Conservation (phyloP, 306 rosid species). For the Leucaena leucocephala region DNA sequence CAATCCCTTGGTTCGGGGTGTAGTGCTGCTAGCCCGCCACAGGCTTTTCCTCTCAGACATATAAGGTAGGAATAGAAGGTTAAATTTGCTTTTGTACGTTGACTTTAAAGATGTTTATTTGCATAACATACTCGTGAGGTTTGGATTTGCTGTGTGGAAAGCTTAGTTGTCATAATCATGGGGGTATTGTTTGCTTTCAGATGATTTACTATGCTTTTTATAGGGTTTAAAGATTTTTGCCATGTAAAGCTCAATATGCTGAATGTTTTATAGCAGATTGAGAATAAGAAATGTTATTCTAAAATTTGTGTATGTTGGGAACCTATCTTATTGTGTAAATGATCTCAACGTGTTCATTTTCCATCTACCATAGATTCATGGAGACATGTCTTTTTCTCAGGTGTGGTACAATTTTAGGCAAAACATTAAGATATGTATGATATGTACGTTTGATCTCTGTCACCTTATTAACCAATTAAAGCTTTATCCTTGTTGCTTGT, state of each 20-base stretch:
- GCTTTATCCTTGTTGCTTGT: no score
- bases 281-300: background rate
- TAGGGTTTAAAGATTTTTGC: background rate
- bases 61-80: slow-evolving; percentile 26
- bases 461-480: background rate
- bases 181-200: background rate
- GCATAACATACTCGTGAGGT: background rate
- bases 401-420: background rate
- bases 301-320: background rate
- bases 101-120: background rate
- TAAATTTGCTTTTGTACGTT: background rate
- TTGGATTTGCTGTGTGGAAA: background rate
- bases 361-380: background rate
- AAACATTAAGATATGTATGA: background rate
- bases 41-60: slow-evolving; percentile 1
- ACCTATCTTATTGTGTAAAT: background rate
- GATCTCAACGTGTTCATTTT: background rate
- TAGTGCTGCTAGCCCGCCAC: background rate
- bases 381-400: background rate
- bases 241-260: background rate
- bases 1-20: no score
- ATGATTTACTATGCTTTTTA: background rate
- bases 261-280: background rate
- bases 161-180: background rate
- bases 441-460: background rate